These are phyloP conservation scores for Quercus agrifolia DNA, from an alignment of 306 rosid genomes.

Conservation along the genomic window DNA sequence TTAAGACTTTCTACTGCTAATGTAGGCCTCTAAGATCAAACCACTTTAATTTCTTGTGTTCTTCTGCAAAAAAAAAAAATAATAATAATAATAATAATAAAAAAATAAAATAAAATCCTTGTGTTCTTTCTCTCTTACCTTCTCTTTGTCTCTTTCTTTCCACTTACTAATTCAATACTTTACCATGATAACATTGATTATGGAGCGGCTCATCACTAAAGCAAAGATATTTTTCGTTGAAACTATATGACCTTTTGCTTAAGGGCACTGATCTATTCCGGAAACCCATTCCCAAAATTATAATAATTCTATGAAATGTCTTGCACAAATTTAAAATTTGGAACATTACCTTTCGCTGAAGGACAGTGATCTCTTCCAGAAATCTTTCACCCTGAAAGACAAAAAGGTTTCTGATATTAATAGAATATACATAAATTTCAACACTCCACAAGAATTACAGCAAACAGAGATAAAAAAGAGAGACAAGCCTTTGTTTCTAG, in stretches of 20 bases:
- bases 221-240: not conserved
- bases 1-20: no score
- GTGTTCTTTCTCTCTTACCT: no score
- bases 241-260: not conserved
- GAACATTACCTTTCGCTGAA: constrained; percentile 24
- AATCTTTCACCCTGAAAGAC: constrained; percentile 25
- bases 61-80: no score
- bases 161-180: no score
- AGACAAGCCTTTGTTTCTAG: constrained; percentile 17
- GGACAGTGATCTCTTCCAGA: constrained; percentile 12
- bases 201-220: no score
- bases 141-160: no score
- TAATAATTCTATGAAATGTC: not conserved
- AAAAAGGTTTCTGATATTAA: not conserved
- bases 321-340: not conserved
- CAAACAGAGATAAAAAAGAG: not conserved
- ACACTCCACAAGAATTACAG: not conserved
- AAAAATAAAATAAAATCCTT: no score
- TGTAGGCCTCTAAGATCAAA: no score
- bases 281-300: not conserved
- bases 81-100: no score
- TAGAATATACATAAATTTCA: not conserved
- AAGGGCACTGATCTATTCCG: no score
- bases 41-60: no score
- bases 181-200: no score